A percentile compares a stretch with the other conserved stretches of the same genome.
phyloP scores from a whole-genome alignment of 23 red algal genomes.

The Gracilaria domingensis region DNA sequence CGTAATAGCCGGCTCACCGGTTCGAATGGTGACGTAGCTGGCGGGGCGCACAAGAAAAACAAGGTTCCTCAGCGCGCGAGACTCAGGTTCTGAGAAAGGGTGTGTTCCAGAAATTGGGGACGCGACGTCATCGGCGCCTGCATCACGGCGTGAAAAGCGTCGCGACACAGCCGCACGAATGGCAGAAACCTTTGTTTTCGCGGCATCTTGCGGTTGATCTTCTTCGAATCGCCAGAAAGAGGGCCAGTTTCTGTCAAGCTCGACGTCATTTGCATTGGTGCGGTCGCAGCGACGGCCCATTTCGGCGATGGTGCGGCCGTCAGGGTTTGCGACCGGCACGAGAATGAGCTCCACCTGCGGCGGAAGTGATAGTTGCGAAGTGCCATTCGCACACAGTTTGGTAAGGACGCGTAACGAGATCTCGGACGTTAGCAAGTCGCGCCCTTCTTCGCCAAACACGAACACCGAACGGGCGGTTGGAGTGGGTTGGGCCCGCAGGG shows the following conservation, averaged over 20 bases:
- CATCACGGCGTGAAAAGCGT: background rate
- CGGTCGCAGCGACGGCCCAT: slow-evolving; percentile 76
- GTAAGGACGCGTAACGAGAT: slow-evolving; percentile 60
- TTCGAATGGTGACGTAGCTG: slow-evolving; percentile 51
- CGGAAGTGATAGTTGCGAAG: background rate
- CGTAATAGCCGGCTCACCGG: slow-evolving; percentile 34
- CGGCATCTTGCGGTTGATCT: background rate
- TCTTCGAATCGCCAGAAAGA: slow-evolving; percentile 43
- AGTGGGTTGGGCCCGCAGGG: background rate
- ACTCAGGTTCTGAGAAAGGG: slow-evolving; percentile 75
- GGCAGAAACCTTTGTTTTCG: slow-evolving; percentile 7
- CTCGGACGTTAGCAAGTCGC: slow-evolving; percentile 79
- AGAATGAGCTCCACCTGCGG: slow-evolving; percentile 47
- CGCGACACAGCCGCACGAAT: slow-evolving; percentile 33
- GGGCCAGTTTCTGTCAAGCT: slow-evolving; percentile 82
- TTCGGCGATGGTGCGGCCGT: slow-evolving; percentile 61
- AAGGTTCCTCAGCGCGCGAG: slow-evolving; percentile 51
- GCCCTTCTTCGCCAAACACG: slow-evolving; percentile 80
- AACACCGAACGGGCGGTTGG: slow-evolving; percentile 16
- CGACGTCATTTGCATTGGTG: slow-evolving; percentile 75
- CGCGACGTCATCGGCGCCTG: background rate
- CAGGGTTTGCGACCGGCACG: slow-evolving; percentile 56
- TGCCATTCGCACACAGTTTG: slow-evolving; percentile 33
- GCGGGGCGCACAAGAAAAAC: slow-evolving; percentile 10
- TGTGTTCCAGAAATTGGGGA: slow-evolving; percentile 58